Evolutionary conservation across 2,329 filamentous ascomycete species (phyloP).

Genomic region (Neofusicoccum parvum): DNA sequence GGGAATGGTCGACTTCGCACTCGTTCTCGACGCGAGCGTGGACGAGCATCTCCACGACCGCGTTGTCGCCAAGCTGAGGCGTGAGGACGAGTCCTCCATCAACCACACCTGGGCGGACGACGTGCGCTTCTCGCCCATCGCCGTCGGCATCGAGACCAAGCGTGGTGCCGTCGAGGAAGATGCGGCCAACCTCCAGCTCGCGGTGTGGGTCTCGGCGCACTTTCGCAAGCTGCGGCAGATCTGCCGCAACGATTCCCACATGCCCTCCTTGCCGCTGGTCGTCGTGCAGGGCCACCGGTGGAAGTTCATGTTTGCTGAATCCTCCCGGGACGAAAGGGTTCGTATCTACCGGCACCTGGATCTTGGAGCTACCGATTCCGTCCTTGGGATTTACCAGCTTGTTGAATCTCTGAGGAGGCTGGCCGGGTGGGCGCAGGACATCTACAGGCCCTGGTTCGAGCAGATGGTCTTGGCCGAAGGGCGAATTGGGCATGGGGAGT

Average conservation of each 20-base stretch:
- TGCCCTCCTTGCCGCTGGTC: conserved; percentile 15
- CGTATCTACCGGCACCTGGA: conserved; percentile 3
- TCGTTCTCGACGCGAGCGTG: conserved; percentile 6
- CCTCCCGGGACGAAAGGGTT: neutral
- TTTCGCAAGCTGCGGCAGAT: conserved; percentile 19
- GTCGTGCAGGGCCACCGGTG: conserved; percentile 21
- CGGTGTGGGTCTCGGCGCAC: conserved; percentile 20
- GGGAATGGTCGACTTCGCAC: conserved; percentile 21
- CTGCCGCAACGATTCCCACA: too few species aligned
- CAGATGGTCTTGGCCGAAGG: neutral
- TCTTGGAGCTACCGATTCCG: conserved; percentile 8
- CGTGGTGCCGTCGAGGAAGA: conserved; percentile 7
- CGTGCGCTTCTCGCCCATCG: conserved; percentile 9
- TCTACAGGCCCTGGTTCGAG: conserved; percentile 16
- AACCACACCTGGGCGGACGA: conserved; percentile 17
- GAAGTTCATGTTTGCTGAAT: conserved; percentile 12
- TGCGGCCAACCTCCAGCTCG: conserved; percentile 16
- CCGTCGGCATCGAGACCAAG: conserved; percentile 21
- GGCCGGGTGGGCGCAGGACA: conserved; percentile 1
- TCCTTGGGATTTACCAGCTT: conserved; percentile 20
- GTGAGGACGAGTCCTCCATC: neutral
- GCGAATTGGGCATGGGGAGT: too few species aligned
- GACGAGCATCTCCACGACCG: neutral
- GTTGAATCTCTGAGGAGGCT: conserved; percentile 17
- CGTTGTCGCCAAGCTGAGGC: neutral